Evolutionary conservation across 192 early-diverging fungal genomes (phyloP), one percentile per base, ranked within the genome.

Genomic region (Chytriomyces confervae): DNA sequence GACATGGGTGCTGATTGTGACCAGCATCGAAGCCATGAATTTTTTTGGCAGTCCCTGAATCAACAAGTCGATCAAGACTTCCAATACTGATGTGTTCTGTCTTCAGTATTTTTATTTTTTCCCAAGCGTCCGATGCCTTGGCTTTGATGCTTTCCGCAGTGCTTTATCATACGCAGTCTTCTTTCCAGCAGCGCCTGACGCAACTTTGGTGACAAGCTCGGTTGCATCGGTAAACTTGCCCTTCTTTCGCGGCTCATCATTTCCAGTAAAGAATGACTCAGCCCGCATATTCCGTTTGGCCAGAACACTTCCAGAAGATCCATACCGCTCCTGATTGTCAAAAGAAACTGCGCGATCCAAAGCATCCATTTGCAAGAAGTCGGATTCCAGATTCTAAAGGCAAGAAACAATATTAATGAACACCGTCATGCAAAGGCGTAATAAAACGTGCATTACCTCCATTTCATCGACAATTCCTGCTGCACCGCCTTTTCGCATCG

Each of bases 1-100:
- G 47, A 97, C 91, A 82, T 97, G 96, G 75, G 94, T 95, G 49
- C 93, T 95, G 78, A 96, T 92, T 53, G 92, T 73, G 18, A 62
- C 72, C 51, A 18, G 51, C 51, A 53, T 53, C 51, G 51, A 53
- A n/a, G n/a, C n/a, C n/a, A n/a, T n/a, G n/a, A n/a, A n/a, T n/a
- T n/a, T n/a, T n/a, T n/a, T n/a, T n/a, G n/a, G n/a, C 24, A n/a
- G n/a, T n/a, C n/a, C n/a, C n/a, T n/a, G n/a, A n/a, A n/a, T n/a
- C 24, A 27, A 27, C 24, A 27, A 27, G 24, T 27, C 24, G 0
- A 27, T 27, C 24, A 27, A 24, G 7, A 27, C 24, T 27, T 27
- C 24, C 24, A 27, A 27, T 24, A 29, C 36, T 27, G 24, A 27
- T 27, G 24, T 27, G 0, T 27, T 27, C 0, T 27, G 24, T 27